Base-by-base conservation (phyloP, 2,329 filamentous ascomycete species). In the Aspergillus fumigatiaffinis region DNA sequence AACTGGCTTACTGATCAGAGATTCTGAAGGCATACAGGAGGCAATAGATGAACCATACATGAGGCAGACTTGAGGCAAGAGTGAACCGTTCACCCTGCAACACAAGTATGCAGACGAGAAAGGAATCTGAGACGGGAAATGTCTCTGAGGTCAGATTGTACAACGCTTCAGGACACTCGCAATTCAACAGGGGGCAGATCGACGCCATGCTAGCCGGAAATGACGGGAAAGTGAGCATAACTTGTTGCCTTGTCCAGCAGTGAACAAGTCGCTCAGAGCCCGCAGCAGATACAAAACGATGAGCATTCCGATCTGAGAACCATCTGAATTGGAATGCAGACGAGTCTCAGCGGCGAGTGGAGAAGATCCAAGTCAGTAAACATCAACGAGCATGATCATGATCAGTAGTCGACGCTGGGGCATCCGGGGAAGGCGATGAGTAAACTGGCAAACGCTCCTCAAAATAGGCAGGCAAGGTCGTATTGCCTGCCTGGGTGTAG, bases 401-500 rank as follows among this genome's bases (percentile, higher is more conserved):
- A 20, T 49, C n/a, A 25, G 3, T 6, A 49, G 47, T 17, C 51
- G 41, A 44, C 54, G 20, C 20, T 14, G 41, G 44, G 23, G 42
- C n/a, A 20, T 48, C 44, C 21, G 12, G 5, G 14, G 14, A 7
- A 35, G 14, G 32, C 14, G 14, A 38, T 17, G 32, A 38, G 32
- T 38, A 38, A 3, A 3, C 32, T 14, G 32, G 28, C 47, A 49
- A 12, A 4, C 5, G 17, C 47, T 26, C 28, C 12, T 49, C 47
- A 29, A 29, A 51, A 42, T 62, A 62, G 6, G 53, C 46, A 2
- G 60, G 60, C 12, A 60, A 51, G 9, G 55, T 54, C 3, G 60
- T 51, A 29, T 60, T 62, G n/a, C 53, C 55, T 10, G 53, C 53
- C 8, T 58, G 44, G 8, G 60, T 53, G 51, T 58, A 62, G 38